phyloP scores from a whole-genome alignment of 371 early-diverging fungal genomes.

The Mucor plumbeus region DNA sequence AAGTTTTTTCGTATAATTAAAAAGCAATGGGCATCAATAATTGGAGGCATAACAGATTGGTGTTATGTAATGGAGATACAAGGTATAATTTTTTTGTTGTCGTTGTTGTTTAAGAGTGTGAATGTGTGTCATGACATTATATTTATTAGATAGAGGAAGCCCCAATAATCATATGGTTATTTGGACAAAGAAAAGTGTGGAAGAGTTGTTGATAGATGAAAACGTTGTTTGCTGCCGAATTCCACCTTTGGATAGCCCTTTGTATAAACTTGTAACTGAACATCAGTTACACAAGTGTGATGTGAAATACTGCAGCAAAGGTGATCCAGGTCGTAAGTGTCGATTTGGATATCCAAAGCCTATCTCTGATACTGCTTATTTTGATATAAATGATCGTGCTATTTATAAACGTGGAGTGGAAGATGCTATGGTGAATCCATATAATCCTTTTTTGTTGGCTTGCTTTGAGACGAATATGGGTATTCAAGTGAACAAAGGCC shows the following conservation, averaged over 20 bases:
- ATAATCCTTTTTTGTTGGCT: constrained; percentile 10
- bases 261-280: neutral
- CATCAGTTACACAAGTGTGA: constrained; percentile 7
- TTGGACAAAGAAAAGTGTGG: constrained; percentile 7
- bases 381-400: neutral
- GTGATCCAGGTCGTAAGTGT: neutral
- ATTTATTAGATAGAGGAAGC: neutral
- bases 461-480: neutral
- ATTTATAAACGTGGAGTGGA: neutral
- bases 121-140: too few species aligned
- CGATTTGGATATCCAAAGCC: constrained; percentile 7
- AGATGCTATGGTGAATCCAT: neutral
- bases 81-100: too few species aligned
- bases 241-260: neutral
- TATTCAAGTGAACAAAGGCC: neutral
- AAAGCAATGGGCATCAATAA: too few species aligned
- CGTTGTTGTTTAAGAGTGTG: too few species aligned
- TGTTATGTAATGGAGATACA: too few species aligned
- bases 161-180: constrained; percentile 10
- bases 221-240: constrained; percentile 5
- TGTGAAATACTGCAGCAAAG: constrained; percentile 3
- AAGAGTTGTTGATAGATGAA: constrained; percentile 1
- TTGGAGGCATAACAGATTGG: too few species aligned
- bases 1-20: too few species aligned
- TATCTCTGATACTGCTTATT: neutral